Conservation (phyloP, 1,284 basidiomycete genomes). For the Microbotryum lychnidis-dioicae region DNA sequence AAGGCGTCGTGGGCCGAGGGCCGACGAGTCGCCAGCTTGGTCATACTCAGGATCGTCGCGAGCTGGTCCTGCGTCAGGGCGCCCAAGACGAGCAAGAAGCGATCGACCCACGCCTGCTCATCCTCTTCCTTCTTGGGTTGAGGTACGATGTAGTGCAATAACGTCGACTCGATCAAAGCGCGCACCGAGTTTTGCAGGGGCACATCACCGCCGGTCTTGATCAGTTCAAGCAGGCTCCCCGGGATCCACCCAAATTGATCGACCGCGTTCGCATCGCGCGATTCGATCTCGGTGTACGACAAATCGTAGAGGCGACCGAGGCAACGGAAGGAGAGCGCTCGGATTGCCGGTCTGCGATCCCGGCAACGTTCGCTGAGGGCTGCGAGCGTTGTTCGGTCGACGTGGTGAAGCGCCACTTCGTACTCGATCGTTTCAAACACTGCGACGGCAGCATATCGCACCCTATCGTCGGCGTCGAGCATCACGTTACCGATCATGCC, state of each 20-base stretch:
- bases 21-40: constrained; percentile 56
- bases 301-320: constrained; percentile 71
- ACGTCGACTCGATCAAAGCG: constrained; percentile 51
- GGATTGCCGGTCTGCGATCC: constrained; percentile 85
- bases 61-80: constrained; percentile 46
- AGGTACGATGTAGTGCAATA: constrained; percentile 72
- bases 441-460: constrained; percentile 75
- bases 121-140: constrained; percentile 57
- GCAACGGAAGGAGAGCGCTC: constrained; percentile 68
- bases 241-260: constrained; percentile 93
- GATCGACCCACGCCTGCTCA: constrained; percentile 76
- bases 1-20: constrained; percentile 59
- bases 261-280: constrained; percentile 61
- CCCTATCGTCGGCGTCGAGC: constrained; percentile 81
- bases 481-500: constrained; percentile 61
- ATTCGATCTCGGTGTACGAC: constrained; percentile 84
- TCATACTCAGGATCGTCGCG: constrained; percentile 52
- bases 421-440: constrained; percentile 78
- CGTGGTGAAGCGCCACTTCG: constrained; percentile 63
- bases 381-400: constrained; percentile 57
- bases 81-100: constrained; percentile 65
- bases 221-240: constrained; percentile 53
- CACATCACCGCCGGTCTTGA: constrained; percentile 17
- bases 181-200: constrained; percentile 28
- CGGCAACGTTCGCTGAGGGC: constrained; percentile 62